A percentile compares a stretch with the other conserved stretches of the same genome.
Conservation (phyloP, 495 filamentous ascomycete species). For the Podospora tetraspora region DNA sequence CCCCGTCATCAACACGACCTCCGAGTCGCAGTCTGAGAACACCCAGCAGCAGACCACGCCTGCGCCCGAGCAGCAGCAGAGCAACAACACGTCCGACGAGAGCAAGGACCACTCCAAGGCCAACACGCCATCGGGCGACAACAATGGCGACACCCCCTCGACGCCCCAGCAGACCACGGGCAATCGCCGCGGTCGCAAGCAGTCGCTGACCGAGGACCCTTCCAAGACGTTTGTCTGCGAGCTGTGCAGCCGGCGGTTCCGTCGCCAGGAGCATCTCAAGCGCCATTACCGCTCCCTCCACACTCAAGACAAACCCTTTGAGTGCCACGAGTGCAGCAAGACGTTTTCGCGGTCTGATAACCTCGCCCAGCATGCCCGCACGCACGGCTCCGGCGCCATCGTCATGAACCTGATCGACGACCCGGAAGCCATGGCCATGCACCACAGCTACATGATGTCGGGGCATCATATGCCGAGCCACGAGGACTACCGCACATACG, state of each 20-base stretch:
- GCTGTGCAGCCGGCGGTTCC: constrained; percentile 93
- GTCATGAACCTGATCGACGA: constrained; percentile 85
- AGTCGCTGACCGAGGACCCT: constrained; percentile 95
- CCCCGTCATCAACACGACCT: constrained; percentile 43
- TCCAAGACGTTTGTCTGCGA: constrained; percentile 98
- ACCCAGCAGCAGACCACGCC: constrained; percentile 34
- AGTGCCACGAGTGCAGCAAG: constrained; percentile 96
- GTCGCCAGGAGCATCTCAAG: constrained; percentile 97
- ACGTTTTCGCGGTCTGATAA: constrained; percentile 99
- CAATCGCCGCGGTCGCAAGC: constrained; percentile 95
- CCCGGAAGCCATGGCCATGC: constrained; percentile 40
- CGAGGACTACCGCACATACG: constrained; percentile 56
- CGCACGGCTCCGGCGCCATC: constrained; percentile 84
- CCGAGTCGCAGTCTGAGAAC: constrained; percentile 37
- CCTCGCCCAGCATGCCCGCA: constrained; percentile 90
- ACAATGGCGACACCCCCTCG: constrained; percentile 26
- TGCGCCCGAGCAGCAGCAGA: constrained; percentile 15
- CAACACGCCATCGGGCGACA: constrained; percentile 12
- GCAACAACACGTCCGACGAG: constrained; percentile 20
- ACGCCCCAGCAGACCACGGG: constrained; percentile 56
- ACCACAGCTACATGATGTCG: constrained; percentile 23
- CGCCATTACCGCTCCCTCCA: constrained; percentile 97
- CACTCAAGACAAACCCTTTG: constrained; percentile 97
- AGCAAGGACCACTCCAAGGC: constrained; percentile 24
- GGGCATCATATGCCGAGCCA: constrained; percentile 42